Percentiles rank a stretch among this genome's conserved stretches.
These are phyloP conservation scores for Citeromyces hawaiiensis DNA, from an alignment of 1,139 yeast genomes.

Conservation along the genomic window DNA sequence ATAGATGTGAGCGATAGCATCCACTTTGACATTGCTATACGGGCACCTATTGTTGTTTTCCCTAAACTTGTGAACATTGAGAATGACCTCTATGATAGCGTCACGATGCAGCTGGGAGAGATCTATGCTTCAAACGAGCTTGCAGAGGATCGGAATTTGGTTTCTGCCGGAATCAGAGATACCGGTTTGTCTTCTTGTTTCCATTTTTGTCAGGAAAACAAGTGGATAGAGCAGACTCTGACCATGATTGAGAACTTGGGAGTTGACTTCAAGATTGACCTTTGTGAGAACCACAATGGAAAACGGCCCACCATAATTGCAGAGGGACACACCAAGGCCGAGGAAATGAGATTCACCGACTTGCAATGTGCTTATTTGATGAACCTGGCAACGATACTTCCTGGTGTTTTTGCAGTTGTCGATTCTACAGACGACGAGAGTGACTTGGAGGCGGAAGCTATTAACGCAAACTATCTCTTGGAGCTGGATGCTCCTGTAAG, in stretches of 20 bases:
- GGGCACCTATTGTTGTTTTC: slow-evolving; percentile 75
- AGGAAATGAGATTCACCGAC: slow-evolving; percentile 63
- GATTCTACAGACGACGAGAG: slow-evolving; percentile 21
- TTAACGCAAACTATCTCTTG: slow-evolving; percentile 32
- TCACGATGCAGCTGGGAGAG: slow-evolving; percentile 76
- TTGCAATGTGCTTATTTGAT: slow-evolving; percentile 53
- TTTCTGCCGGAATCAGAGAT: slow-evolving; percentile 58
- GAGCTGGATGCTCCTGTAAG: neutral
- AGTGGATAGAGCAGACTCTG: slow-evolving; percentile 27
- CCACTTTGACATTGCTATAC: slow-evolving; percentile 56
- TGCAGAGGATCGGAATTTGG: slow-evolving; percentile 28
- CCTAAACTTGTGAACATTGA: slow-evolving; percentile 44
- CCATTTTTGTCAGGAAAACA: slow-evolving; percentile 26
- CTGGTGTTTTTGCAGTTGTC: slow-evolving; percentile 37
- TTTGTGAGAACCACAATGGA: slow-evolving; percentile 27
- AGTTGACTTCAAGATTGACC: slow-evolving; percentile 46
- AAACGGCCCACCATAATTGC: slow-evolving; percentile 40
- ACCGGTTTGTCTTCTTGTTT: slow-evolving; percentile 53
- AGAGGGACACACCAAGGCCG: slow-evolving; percentile 50
- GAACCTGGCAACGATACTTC: slow-evolving; percentile 40
- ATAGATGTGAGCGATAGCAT: slow-evolving; percentile 51
- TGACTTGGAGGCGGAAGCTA: slow-evolving; percentile 56
- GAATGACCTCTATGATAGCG: slow-evolving; percentile 33
- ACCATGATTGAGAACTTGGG: slow-evolving; percentile 65
- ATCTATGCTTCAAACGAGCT: slow-evolving; percentile 59